Evolutionary conservation across 768 basidiomycete species (phyloP), one percentile per base, ranked within the genome.

Genomic region (Albatrellus ellisii): DNA sequence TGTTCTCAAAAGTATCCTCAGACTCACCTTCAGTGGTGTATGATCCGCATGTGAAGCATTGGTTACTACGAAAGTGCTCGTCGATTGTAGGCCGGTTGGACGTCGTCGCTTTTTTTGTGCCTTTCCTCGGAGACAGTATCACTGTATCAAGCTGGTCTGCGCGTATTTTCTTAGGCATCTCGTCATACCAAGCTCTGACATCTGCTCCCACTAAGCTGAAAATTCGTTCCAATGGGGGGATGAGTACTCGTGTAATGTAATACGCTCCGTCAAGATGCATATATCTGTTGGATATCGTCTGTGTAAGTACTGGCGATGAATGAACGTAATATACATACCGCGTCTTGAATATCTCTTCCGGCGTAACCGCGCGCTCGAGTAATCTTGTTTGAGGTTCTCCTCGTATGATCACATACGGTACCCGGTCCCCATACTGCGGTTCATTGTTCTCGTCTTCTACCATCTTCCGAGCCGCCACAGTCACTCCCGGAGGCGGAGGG

Each of bases 201-300:
- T 95, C 83, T 7, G 82, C 89, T 12, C 94, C 92, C 26, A 92
- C 68, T 18, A 98, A 74, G 51, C 82, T 89, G 66, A 98, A 88
- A 34, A 99, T 74, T 35, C 95, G 74, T 45, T 86, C 83, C 48
- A 99, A 57, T 0, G 94, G 90, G 7, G 88, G 89, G 33, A 98
- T 88, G 35, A 98, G 68, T 12, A 91, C 78, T 34, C 74, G 68
- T 0, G 73, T 71, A 52, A 99, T 92, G 58, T 99, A 98, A 58
- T 97, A 95, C 9, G 68, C 57, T 4, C 79, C 80, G 52, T 99
- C 92, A n/a, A 97, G 70, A 15, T 76, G 75, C 34, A 75, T 61
- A 46, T 79, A 70, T 29, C 83, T 87, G 39, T 17, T 7, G 21
- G 18, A 29, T 18, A 14, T 17, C 11, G 14, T 35, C 32, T 25